Conservation (phyloP, 1,284 basidiomycete species). For the Porogramme epimiltina region DNA sequence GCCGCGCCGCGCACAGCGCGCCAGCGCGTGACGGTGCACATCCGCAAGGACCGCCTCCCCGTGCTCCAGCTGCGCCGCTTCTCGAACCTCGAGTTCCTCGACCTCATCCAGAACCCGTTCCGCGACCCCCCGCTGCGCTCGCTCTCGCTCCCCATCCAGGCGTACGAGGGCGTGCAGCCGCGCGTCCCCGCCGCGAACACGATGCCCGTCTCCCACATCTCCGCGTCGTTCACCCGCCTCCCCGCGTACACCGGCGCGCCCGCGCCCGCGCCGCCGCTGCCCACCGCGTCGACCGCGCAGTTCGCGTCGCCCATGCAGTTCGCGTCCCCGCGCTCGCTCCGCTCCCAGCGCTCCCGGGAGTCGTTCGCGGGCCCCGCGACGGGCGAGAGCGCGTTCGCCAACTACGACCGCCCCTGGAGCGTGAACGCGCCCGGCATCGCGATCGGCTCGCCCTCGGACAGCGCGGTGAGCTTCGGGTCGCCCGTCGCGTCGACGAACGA, state of each 20-base stretch:
- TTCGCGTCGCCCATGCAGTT: neutral
- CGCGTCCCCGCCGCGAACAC: neutral
- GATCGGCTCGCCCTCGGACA: conserved; percentile 4
- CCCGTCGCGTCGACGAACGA: neutral
- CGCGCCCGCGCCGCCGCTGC: neutral
- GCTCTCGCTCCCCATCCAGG: conserved; percentile 20
- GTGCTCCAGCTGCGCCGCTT: conserved; percentile 59
- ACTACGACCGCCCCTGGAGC: conserved; percentile 8
- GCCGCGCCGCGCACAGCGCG: conserved; percentile 4
- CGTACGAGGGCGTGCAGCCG: neutral
- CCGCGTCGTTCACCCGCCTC: conserved; percentile 13
- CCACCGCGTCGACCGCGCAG: neutral
- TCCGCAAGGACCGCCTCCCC: conserved; percentile 51
- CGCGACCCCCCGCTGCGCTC: conserved; percentile 17
- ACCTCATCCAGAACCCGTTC: conserved; percentile 23
- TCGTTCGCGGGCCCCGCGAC: too few relatives aligned
- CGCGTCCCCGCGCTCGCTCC: neutral
- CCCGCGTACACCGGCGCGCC: conserved; percentile 10
- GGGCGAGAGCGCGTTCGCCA: neutral
- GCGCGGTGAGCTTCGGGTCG: conserved; percentile 10
- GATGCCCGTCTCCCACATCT: neutral
- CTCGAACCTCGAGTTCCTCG: conserved; percentile 48
- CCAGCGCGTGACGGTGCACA: conserved; percentile 59
- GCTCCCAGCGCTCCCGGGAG: neutral
- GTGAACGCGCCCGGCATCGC: neutral